Base-by-base conservation (phyloP, 345 rosid species). In the Gossypium raimondii region DNA sequence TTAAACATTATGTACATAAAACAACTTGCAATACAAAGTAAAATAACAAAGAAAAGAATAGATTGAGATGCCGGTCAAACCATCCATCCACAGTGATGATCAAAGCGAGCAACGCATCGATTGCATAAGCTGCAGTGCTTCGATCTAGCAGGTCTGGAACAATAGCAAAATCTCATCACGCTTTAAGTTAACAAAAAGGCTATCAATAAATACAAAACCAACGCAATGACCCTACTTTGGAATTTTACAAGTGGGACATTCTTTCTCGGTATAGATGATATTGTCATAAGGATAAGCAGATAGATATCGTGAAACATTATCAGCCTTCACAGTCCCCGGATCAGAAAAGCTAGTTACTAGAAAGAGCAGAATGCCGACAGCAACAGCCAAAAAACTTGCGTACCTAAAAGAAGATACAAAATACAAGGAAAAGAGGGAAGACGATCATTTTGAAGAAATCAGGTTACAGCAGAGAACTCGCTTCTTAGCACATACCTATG, bases 401-500 rank as follows among this genome's bases (percentile, higher is more conserved):
- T 59, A 25, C 41, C 64, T 59, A 25, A 34, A 59, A 59, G 24
- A 58, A 59, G 5, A 24, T 1, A 59, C 9, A 25, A 59, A 59
- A 59, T 59, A 34, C 3, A 24, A 59, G 64, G 64, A 11, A 13
- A 24, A 59, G 24, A 24, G 34, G 8, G 38, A 12, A 25, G 64
- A 58, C 12, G 5, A 11, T 12, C 64, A 59, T 16, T 59, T 24
- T 12, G 11, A 59, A 13, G 64, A 14, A 59, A 59, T 59, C 64
- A 4, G 64, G 41, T 59, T 59, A 25, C 41, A 11, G 41, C n/a
- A 60, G 11, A 48, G 57, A 69, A 63, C 57, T 45, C 20, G 50
- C 53, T 75, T 51, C 70, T 80, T 24, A 47, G 22, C 47, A 55
- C 62, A 18, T 83, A 90, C 99, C 86, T 91, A 86, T 93, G 99